Base-by-base conservation (phyloP, 2,329 filamentous ascomycete genomes). In the Diplodia scrobiculata region DNA sequence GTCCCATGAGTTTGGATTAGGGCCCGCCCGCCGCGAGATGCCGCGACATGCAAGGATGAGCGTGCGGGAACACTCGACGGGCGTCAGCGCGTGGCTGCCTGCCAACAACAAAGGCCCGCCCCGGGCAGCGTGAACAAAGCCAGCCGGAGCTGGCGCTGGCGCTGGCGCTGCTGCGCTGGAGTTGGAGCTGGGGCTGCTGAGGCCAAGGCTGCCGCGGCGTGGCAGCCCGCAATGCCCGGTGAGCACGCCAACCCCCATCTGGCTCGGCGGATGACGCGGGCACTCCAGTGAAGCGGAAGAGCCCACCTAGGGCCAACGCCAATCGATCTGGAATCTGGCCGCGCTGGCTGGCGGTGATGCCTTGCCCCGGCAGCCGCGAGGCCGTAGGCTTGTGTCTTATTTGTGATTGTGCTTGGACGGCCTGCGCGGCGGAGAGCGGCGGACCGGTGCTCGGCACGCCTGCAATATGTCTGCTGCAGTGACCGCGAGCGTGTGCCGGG, bases 51-150 rank as follows among this genome's bases (percentile, higher is more conserved):
- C 55, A 60, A 60, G 55, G 55, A 60, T 60, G 55, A 32, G 38
- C 54, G 27, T 59, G 54, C 54, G 36, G 54, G 36, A 59, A 45
- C 54, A 27, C 54, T 59, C 54, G 55, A 41, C 19, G 21, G 45
- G 38, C 55, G 38, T 60, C 55, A 60, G 55, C 55, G 55, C 55
- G 55, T 60, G 55, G 55, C 55, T 48, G 55, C 55, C 55, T 60
- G 55, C 55, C 55, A 60, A 60, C 55, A 60, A 60, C 55, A 60
- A 60, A 60, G 55, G 38, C 55, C 13, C 36, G 36, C 34, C 19
- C 19, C 32, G 53, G 36, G 34, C 52, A 41, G 19, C n/a, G 34
- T 41, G 53, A 29, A 45, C 54, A 45, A 45, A 55, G 52, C 32
- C 5, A 32, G 25, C 25, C 25, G 25, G 25, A 36, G 52, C 52